Conservation (phyloP, 2,329 filamentous ascomycete genomes). For the Colletotrichum navitas region DNA sequence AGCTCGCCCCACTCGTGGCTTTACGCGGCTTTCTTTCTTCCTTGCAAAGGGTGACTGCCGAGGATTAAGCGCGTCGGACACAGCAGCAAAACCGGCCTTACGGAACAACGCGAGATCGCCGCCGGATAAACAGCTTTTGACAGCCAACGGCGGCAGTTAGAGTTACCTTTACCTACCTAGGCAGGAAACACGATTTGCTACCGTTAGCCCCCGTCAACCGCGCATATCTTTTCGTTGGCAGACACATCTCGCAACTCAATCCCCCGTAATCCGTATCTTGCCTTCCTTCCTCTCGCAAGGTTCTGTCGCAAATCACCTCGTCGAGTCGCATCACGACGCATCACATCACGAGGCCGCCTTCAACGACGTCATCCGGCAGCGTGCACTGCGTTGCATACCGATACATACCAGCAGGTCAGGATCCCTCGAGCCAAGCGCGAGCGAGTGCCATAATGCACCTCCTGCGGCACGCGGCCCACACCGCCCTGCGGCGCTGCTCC, state of each 20-base stretch:
- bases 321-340: slow-evolving; percentile 17
- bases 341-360: slow-evolving; percentile 17
- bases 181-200: too few relatives aligned
- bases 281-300: neutral
- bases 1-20: neutral
- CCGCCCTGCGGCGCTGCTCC: slow-evolving; percentile 28
- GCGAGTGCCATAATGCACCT: slow-evolving; percentile 20
- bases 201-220: too few relatives aligned
- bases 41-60: slow-evolving; percentile 16
- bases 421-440: neutral
- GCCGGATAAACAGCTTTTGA: slow-evolving; percentile 6
- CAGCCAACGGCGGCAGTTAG: neutral
- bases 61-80: slow-evolving; percentile 16
- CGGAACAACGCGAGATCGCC: neutral
- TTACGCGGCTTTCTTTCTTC: neutral
- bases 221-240: neutral
- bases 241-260: neutral
- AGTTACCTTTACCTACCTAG: too few relatives aligned
- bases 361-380: slow-evolving; percentile 29
- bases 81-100: too few relatives aligned
- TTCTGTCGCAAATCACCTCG: slow-evolving; percentile 19
- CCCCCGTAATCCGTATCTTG: too few relatives aligned
- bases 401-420: slow-evolving; percentile 11
- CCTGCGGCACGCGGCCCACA: slow-evolving; percentile 31
- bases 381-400: neutral